Conservation (phyloP, 2,329 filamentous ascomycete species). For the Trichophyton verrucosum region DNA sequence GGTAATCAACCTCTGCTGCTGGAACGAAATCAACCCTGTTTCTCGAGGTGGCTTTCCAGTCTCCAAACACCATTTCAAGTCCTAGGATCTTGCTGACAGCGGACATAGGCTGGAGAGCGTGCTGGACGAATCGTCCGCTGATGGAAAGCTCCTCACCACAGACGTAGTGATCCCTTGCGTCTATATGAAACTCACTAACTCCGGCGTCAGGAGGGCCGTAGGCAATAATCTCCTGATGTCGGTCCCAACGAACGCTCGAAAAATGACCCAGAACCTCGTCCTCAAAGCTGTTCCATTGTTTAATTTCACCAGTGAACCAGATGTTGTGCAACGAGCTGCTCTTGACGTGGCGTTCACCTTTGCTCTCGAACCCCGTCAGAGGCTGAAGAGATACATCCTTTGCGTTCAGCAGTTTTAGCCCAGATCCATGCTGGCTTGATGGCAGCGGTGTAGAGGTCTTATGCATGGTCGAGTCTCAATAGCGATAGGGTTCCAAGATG, state of each 20-base stretch:
- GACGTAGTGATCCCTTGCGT: conserved; percentile 6
- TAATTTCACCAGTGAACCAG: neutral
- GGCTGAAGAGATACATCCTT: neutral
- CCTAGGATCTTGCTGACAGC: conserved; percentile 6
- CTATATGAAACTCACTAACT: neutral
- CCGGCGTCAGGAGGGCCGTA: neutral
- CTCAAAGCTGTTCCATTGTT: conserved; percentile 4
- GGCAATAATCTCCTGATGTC: neutral
- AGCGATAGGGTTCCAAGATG: neutral
- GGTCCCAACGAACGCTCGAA: neutral
- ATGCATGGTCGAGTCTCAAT: neutral
- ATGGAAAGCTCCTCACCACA: conserved; percentile 11
- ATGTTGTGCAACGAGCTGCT: conserved; percentile 3
- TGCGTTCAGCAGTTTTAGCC: conserved; percentile 2
- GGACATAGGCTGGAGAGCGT: conserved; percentile 8
- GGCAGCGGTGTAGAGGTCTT: neutral
- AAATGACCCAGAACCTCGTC: neutral
- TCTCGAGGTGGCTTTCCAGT: conserved; percentile 10
- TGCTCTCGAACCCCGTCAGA: neutral
- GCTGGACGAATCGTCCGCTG: conserved; percentile 7
- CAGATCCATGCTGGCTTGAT: neutral
- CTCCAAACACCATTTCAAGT: conserved; percentile 6
- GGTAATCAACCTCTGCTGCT: neutral
- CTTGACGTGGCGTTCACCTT: neutral
- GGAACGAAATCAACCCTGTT: neutral